phyloP scores from a whole-genome alignment of 2,329 filamentous ascomycete species.

The Aureobasidium lini region DNA sequence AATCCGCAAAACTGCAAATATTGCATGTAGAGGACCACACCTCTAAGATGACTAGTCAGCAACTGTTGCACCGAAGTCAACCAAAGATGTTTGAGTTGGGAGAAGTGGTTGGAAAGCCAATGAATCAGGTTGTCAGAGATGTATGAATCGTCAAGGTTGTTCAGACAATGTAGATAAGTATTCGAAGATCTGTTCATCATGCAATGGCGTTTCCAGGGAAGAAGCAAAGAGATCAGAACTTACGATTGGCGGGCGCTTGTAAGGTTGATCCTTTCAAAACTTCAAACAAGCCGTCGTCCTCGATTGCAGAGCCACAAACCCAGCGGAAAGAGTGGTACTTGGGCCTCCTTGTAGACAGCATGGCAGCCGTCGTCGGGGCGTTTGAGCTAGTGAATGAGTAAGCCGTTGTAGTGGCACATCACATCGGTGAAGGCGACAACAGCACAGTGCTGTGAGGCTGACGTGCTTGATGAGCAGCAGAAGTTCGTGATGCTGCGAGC shows the following conservation, averaged over 20 bases:
- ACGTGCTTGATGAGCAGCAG: too few relatives aligned
- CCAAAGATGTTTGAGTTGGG: not conserved
- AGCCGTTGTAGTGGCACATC: too few relatives aligned
- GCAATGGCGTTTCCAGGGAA: constrained; percentile 31
- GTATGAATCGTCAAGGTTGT: constrained; percentile 59
- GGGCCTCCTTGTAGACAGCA: too few relatives aligned
- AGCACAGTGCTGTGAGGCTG: too few relatives aligned
- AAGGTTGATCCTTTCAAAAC: too few relatives aligned
- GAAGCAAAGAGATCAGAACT: constrained; percentile 41
- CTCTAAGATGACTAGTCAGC: not conserved
- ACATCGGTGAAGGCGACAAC: too few relatives aligned
- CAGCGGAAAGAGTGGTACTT: too few relatives aligned
- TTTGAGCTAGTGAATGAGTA: too few relatives aligned
- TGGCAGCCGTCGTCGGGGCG: too few relatives aligned
- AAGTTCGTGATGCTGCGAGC: constrained; percentile 26
- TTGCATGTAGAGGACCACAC: not conserved
- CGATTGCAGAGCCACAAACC: too few relatives aligned
- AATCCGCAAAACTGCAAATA: too few relatives aligned
- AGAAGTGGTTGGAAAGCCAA: constrained; percentile 17
- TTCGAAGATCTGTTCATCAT: constrained; percentile 80
- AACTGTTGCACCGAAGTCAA: not conserved
- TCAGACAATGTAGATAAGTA: constrained; percentile 99
- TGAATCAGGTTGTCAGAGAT: constrained; percentile 81
- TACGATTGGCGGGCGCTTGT: constrained; percentile 59
- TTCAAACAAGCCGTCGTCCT: too few relatives aligned